Conservation (phyloP, 495 filamentous ascomycete genomes). For the Aspergillus nanangensis region DNA sequence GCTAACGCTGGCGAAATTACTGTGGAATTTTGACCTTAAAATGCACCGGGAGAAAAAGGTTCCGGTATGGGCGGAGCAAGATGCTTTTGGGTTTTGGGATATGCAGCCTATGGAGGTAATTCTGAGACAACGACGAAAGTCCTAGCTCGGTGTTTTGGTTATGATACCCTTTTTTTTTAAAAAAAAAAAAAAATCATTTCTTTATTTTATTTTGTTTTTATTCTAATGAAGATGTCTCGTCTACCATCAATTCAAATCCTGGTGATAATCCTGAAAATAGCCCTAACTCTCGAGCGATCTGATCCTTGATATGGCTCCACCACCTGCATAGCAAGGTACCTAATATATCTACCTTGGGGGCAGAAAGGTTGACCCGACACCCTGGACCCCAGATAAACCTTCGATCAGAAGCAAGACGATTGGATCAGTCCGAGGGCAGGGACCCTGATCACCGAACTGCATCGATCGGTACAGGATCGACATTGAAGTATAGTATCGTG, state of each 20-base stretch:
- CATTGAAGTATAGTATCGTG: too few species aligned
- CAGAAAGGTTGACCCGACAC: neutral
- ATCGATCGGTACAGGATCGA: too few species aligned
- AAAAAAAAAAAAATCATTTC: too few species aligned
- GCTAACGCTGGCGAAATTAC: conserved; percentile 10
- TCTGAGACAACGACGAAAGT: neutral
- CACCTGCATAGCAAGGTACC: neutral
- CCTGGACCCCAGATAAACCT: neutral
- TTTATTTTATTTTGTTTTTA: too few species aligned
- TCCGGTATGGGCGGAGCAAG: neutral
- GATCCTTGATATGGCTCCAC: too few species aligned
- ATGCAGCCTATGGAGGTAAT: neutral
- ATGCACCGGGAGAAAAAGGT: neutral
- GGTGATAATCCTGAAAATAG: too few species aligned
- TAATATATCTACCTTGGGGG: neutral
- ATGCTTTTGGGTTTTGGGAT: neutral
- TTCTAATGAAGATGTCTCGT: too few species aligned
- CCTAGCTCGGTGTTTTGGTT: neutral
- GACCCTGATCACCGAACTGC: too few species aligned
- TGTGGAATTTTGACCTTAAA: conserved; percentile 10
- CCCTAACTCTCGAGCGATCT: too few species aligned
- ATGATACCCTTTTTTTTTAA: neutral
- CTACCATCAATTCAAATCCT: too few species aligned
- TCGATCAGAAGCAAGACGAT: too few species aligned
- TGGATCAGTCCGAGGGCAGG: neutral